Conservation (phyloP, 768 basidiomycete genomes). For the Chlorophyllum brunneum region DNA sequence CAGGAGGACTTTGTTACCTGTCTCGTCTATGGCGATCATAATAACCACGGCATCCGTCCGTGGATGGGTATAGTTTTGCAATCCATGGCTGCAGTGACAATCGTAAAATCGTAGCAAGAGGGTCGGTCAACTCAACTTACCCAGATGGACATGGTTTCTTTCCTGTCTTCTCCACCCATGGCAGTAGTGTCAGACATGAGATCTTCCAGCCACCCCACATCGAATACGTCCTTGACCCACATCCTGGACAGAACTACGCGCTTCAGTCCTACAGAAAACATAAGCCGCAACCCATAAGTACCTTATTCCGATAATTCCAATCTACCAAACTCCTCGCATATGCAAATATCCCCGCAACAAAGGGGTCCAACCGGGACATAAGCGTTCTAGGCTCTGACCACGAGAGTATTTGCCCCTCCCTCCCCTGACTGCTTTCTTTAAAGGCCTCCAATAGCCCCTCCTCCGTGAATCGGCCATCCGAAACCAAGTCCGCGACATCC, state of each 20-base stretch:
- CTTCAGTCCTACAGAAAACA: background rate
- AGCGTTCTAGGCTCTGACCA: conserved; percentile 67
- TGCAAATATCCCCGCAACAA: conserved; percentile 75
- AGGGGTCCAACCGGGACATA: conserved; percentile 51
- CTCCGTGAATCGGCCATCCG: conserved; percentile 16
- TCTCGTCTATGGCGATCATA: conserved; percentile 79
- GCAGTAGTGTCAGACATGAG: conserved; percentile 68
- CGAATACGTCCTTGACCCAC: conserved; percentile 77
- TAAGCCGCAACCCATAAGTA: conserved; percentile 17
- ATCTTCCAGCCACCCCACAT: conserved; percentile 98
- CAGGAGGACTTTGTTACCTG: conserved; percentile 79
- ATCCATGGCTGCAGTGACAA: conserved; percentile 55
- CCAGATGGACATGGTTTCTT: conserved; percentile 67
- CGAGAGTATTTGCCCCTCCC: conserved; percentile 35
- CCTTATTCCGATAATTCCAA: conserved; percentile 92
- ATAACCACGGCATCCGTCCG: conserved; percentile 89
- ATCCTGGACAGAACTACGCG: conserved; percentile 80
- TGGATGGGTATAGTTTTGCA: conserved; percentile 85
- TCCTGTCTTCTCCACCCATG: conserved; percentile 65
- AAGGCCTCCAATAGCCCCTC: conserved; percentile 35
- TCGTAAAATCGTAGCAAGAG: conserved; percentile 1
- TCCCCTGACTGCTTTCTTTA: conserved; percentile 33
- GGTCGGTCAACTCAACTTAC: conserved; percentile 35
- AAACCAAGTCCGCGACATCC: conserved; percentile 57
- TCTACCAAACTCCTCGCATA: conserved; percentile 80